phyloP scores from a whole-genome alignment of 192 early-diverging fungal genomes.

The Coemansia sp. region DNA sequence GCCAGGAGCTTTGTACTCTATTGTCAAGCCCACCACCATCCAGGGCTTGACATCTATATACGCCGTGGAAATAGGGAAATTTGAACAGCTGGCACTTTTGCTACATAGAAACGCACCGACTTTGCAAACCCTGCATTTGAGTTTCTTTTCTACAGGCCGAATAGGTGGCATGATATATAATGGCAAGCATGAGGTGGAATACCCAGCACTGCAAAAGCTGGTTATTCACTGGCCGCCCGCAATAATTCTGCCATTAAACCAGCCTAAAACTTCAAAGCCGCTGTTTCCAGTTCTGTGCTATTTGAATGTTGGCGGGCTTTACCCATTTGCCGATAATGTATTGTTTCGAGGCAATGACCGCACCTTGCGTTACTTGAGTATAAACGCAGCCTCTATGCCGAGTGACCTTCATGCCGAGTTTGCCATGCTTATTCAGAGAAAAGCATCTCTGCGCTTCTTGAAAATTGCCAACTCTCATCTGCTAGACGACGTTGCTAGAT shows the following conservation, averaged over 20 bases:
- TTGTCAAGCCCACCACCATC: not conserved
- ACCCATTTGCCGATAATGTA: conserved; percentile 1
- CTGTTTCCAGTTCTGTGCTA: not conserved
- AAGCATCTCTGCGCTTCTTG: not conserved
- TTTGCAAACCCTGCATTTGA: not conserved
- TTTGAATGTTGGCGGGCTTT: not conserved
- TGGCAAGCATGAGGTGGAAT: not conserved
- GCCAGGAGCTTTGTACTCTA: not conserved
- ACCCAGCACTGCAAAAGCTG: not conserved
- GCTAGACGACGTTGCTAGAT: not conserved
- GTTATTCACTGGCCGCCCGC: not conserved
- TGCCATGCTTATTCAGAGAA: not conserved
- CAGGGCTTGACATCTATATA: not conserved
- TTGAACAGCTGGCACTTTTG: not conserved
- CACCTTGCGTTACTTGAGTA: too few species aligned
- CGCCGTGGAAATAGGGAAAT: not conserved
- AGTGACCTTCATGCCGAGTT: too few species aligned
- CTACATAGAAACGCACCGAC: not conserved
- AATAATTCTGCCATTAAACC: not conserved
- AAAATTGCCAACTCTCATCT: not conserved
- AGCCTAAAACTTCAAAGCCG: not conserved
- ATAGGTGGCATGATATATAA: not conserved
- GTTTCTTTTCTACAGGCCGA: not conserved
- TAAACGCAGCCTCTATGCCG: too few species aligned
- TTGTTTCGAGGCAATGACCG: not conserved